Base-by-base conservation (phyloP, 148 eudicot genomes). In the Amaranthus cruentus region DNA sequence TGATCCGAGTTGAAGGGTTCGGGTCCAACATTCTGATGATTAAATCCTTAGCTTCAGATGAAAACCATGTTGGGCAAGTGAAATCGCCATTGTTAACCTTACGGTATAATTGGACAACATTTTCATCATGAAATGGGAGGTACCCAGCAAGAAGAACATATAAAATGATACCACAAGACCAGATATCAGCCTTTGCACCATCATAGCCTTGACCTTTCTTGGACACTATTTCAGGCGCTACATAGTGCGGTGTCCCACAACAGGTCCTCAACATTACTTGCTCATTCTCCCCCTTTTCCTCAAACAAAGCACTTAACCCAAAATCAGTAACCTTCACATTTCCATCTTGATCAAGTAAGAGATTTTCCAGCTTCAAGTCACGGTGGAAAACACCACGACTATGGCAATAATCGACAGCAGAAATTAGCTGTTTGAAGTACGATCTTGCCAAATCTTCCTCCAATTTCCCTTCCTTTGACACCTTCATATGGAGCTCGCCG, bases 211-310 rank as follows among this genome's bases (percentile, higher is more conserved):
- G 85, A 0, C 89, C 89, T 18, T 75, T 87, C 53, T 83, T 87
- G 7, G 86, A 88, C 53, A 91, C 81, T 43, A 91, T 93, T 79
- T 91, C 96, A 3, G 96, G 96, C 4, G 96, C 91, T 0, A 87
- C 96, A 38, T 91, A 91, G 11, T 91, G 91, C 68, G 96, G 93
- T 3, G 96, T 91, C 4, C 96, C 96, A 9, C 96, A 91, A 42
- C 89, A 81, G 2, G 96, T 91, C 73, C 81, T 87, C 51, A 91
- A 57, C 53, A 91, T 44, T 6, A 80, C 84, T 59, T 85, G 86
- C 59, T 77, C 73, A 42, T 86, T 18, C 21, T 74, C 67, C 1
- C 52, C 42, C 80, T 84, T 28, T 28, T 28, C 87, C 7, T 79
- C 88, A 0, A 82, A 10, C 7, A 84, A 84, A 2, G 96, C 86